Base-by-base conservation (phyloP, 2,329 filamentous ascomycete genomes). In the Chaetomium globosum region DNA sequence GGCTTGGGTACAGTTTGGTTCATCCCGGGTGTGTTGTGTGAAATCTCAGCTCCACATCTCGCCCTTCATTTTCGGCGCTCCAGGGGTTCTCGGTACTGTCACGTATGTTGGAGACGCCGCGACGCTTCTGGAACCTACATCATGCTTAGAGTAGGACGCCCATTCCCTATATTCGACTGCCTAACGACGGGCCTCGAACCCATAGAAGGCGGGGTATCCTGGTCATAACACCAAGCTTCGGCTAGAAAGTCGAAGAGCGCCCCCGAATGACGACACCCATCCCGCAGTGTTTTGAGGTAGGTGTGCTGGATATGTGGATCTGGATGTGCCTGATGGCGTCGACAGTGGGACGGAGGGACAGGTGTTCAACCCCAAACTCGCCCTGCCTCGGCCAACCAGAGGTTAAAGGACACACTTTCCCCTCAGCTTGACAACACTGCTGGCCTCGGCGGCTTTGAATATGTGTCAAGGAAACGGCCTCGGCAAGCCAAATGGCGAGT, bases 171-270 rank as follows among this genome's bases (percentile, higher is more conserved):
- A 52, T 19, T 31, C 56, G 53, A 49, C 52, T 39, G 52, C n/a
- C n/a, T 10, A 48, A 55, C 48, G 55, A 61, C 36, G 33, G 65
- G 65, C 56, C 63, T 66, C 64, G 62, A 64, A 62, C 52, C 36
- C 60, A 8, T 21, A 46, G 33, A 61, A 58, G 61, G 66, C 63
- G 67, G 66, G 64, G 67, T 66, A 66, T 56, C 54, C 26, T 62
- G 58, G 33, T 33, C 36, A 4, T 52, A 43, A 16, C 16, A 31
- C 33, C 26, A 53, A 31, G n/a, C 12, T 43, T 52, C 23, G 12
- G 36, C 59, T 28, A 39, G 43, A 21, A 57, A 57, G 21, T 16
- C 28, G 53, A 60, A 51, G 21, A 48, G 60, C 49, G 36, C 12
- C 28, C 21, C 2, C 39, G 21, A 28, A 67, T 65, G 69, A 67